Base-by-base conservation (phyloP, 139 green algal species). In the Coccomyxa sp. region DNA sequence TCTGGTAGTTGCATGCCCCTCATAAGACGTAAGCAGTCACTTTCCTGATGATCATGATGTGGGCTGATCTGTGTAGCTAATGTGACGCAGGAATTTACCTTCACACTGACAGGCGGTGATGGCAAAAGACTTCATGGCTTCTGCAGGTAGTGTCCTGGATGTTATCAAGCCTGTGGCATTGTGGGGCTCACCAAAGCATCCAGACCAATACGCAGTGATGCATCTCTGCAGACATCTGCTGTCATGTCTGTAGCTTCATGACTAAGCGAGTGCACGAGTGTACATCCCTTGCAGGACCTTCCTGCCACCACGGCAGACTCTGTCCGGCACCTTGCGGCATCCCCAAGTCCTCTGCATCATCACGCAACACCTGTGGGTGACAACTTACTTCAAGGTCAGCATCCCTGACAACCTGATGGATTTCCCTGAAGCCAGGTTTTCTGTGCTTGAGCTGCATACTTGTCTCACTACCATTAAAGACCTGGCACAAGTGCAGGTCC, bases 281-380 rank as follows among this genome's bases (percentile, higher is more conserved):
- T 75, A 10, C 10, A 8, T 75, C 31, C 31, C 44, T 24, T 55
- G 36, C 78, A 85, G 88, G 3, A 79, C 81, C 8, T 88, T 91
- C 75, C 81, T 91, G 64, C 88, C 88, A 39, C 86, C 86, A 24
- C 38, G 81, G 16, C 71, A 85, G 0, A 38, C n/a, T 6, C 35
- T n/a, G 6, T 72, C 40, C 70, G 82, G 72, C 76, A 85, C 78
- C 54, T 73, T 84, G 79, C 85, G 90, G n/a, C 88, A 86, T 70
- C 88, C 90, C 31, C 86, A 90, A 77, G 88, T 94, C 16, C 79
- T 93, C 12, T 93, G 88, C 83, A 77, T 94, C 29, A 79, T 94
- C 14, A 88, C 83, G 16, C 75, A 89, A 50, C 55, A 89, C 74
- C 80, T 84, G 22, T 94, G 90, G 90, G 80, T 80, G 38, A 73